Evolutionary conservation across 2,329 filamentous ascomycete genomes (phyloP), one percentile per base, ranked within the genome.

Genomic region (Tolypocladium sp.): DNA sequence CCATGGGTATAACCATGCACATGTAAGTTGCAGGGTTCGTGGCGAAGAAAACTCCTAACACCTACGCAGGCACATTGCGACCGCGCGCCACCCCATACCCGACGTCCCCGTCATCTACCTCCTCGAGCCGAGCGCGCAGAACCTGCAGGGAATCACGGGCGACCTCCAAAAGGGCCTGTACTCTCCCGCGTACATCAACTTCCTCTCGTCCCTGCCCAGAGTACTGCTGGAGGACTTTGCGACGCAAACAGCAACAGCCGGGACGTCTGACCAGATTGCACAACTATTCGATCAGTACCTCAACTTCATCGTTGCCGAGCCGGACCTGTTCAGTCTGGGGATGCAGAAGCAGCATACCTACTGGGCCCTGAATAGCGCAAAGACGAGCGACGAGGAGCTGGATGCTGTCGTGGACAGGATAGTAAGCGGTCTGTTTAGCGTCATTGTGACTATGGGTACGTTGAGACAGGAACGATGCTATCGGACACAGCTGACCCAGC

Each of bases 31-130:
- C 49, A 20, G 22, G 17, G 12, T 8, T 37, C 20, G 20, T 7
- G 17, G 49, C 30, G 20, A 53, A 8, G 49, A 22, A 22, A 13
- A 8, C 30, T 15, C 20, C 49, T 53, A 53, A 53, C 49, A 35
- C 3, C 5, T 4, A 13, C 20, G 12, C 56, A 91, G 90, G 79
- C 91, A 92, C 71, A 89, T 97, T 70, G 84, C 87, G 67, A 87
- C 89, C 52, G 82, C 86, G 60, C 85, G 94, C 69, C 91, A 96
- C 72, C 86, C 91, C 35, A 99, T 99, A 65, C 92, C 93, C 59
- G 94, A 99, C 73, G 94, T 97, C 12, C 93, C 94, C 4, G 94
- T 94, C 62, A 87, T 99, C 62, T 99, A 99, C 71, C 83, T 99
- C n/a, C 82, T 99, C 68, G 93, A 99, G 69, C 94, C 94, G 20